Base-by-base conservation (phyloP, 305 asterid species). In the Plantago lanceolata region DNA sequence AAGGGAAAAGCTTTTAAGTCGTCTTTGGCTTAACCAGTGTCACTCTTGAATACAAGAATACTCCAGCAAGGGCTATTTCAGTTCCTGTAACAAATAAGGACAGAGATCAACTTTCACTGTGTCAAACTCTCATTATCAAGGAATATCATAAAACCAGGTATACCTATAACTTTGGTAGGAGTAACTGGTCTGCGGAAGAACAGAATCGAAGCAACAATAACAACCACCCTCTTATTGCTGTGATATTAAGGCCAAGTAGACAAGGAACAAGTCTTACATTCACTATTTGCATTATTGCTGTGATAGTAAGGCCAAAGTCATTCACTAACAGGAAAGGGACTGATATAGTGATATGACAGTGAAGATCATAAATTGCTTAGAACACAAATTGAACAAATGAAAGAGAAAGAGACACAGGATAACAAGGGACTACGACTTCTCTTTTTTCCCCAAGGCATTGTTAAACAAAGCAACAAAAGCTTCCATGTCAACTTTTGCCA, bases 221-320 rank as follows among this genome's bases (percentile, higher is more conserved):
- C 98, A 70, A 88, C 96, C 68, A 88, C 98, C 26, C 98, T 83
- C 81, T 91, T 88, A 65, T n/a, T n/a, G n/a, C n/a, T n/a, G n/a
- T n/a, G n/a, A n/a, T n/a, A n/a, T n/a, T n/a, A n/a, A n/a, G n/a
- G n/a, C n/a, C n/a, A n/a, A n/a, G n/a, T n/a, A n/a, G n/a, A n/a
- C n/a, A n/a, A n/a, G n/a, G n/a, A n/a, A n/a, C n/a, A n/a, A n/a
- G n/a, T n/a, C n/a, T n/a, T n/a, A n/a, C n/a, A n/a, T n/a, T n/a
- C n/a, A n/a, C n/a, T n/a, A n/a, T n/a, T n/a, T n/a, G n/a, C n/a
- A n/a, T n/a, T n/a, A n/a, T n/a, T n/a, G n/a, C n/a, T n/a, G n/a
- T n/a, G n/a, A n/a, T n/a, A n/a, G n/a, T n/a, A n/a, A n/a, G n/a
- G n/a, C n/a, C n/a, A n/a, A n/a, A n/a, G n/a, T n/a, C n/a, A n/a